Conservation (phyloP, 352 stramenopile genomes). For the Globisporangium spinosum region DNA sequence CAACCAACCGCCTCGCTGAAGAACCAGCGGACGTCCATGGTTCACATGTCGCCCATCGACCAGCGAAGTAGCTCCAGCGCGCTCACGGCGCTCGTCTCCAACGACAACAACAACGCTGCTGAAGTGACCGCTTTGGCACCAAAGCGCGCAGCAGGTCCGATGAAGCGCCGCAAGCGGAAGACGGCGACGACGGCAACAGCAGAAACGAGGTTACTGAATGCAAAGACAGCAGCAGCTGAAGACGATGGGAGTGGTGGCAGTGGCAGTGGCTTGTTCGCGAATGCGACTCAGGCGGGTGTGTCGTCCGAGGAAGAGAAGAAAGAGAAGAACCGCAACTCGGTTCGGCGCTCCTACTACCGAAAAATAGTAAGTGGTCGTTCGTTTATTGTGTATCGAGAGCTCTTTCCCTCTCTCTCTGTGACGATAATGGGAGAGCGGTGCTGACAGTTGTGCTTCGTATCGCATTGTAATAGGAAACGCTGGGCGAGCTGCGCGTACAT, state of each 20-base stretch:
- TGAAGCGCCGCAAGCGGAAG: constrained; percentile 11
- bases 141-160: constrained; percentile 3
- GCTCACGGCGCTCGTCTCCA: not conserved
- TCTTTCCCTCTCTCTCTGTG: not conserved
- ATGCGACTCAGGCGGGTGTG: not conserved
- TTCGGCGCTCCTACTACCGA: constrained; percentile 51
- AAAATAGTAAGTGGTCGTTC: constrained; percentile 33
- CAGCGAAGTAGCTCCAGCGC: not conserved
- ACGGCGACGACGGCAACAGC: not conserved
- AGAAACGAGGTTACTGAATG: no score
- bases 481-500: constrained; percentile 39
- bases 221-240: not conserved
- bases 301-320: constrained; percentile 40
- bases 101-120: not conserved
- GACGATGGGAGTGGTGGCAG: not conserved
- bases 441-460: not conserved
- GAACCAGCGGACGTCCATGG: not conserved
- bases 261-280: not conserved
- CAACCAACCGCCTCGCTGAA: not conserved
- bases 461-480: constrained; percentile 33
- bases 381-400: not conserved
- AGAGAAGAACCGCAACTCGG: constrained; percentile 55
- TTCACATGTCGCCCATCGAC: not conserved
- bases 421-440: not conserved
- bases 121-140: not conserved